These are phyloP conservation scores for Artomyces pyxidatus DNA, from an alignment of 768 basidiomycete species.

Conservation along the genomic window DNA sequence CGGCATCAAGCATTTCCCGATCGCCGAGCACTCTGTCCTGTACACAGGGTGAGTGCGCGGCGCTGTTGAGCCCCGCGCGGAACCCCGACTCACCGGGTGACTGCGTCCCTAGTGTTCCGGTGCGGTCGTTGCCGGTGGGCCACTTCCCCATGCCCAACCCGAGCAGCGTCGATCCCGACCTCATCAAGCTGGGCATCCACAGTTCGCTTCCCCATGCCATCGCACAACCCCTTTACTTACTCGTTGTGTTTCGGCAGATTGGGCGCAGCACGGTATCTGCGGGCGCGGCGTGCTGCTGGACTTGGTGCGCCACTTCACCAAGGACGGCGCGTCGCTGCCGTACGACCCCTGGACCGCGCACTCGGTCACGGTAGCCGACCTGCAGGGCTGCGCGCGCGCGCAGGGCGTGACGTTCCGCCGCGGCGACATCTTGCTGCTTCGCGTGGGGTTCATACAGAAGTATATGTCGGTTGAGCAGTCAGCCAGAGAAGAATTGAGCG, in stretches of 20 bases:
- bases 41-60: conserved; percentile 6
- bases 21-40: conserved; percentile 2
- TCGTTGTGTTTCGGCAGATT: conserved; percentile 36
- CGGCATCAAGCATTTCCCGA: conserved; percentile 14
- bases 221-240: too few species aligned
- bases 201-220: conserved; percentile 34
- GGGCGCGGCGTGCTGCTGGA: conserved; percentile 64
- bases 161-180: conserved; percentile 33
- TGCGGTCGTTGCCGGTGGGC: conserved; percentile 33
- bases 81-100: too few species aligned
- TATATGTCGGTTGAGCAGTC: conserved; percentile 36
- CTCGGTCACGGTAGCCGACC: conserved; percentile 41
- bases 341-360: conserved; percentile 60
- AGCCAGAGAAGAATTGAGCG: conserved; percentile 35
- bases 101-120: conserved; percentile 35
- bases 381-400: conserved; percentile 49
- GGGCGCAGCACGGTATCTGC: conserved; percentile 64
- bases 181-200: conserved; percentile 53
- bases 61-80: too few species aligned
- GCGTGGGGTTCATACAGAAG: conserved; percentile 56
- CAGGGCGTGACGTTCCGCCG: conserved; percentile 51
- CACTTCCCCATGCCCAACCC: conserved; percentile 40
- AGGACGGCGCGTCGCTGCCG: conserved; percentile 32
- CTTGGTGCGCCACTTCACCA: conserved; percentile 45
- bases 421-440: conserved; percentile 53